Evolutionary conservation across 2,329 filamentous ascomycete species (phyloP).

Genomic region (Aspergillus luchuensis): DNA sequence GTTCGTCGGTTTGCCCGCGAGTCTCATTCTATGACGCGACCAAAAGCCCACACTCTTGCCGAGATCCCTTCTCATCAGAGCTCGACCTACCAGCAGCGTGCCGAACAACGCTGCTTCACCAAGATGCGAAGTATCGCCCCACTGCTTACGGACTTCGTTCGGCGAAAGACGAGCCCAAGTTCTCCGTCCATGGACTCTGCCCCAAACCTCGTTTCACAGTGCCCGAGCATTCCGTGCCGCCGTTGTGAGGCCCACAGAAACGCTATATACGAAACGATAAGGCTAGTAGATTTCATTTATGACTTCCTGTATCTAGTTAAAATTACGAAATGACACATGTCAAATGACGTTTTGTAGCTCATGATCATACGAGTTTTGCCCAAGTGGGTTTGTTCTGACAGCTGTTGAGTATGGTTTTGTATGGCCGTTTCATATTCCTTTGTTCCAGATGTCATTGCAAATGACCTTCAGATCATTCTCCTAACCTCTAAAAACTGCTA

Average conservation of each 20-base stretch:
- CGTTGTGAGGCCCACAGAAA: neutral
- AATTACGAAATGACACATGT: neutral
- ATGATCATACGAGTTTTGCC: neutral
- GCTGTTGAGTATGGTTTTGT: too few relatives aligned
- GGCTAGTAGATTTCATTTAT: slow-evolving; percentile 1
- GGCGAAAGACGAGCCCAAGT: neutral
- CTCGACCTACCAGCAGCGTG: neutral
- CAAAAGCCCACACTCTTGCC: too few relatives aligned
- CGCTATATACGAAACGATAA: neutral
- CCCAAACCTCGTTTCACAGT: neutral
- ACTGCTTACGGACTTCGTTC: neutral
- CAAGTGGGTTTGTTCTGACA: too few relatives aligned
- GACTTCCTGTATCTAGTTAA: slow-evolving; percentile 6
- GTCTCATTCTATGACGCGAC: neutral
- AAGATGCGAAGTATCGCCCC: neutral
- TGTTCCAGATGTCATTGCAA: too few relatives aligned
- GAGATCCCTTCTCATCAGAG: too few relatives aligned
- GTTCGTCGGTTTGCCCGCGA: neutral
- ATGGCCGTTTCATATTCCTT: too few relatives aligned
- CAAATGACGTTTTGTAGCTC: neutral
- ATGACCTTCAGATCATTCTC: too few relatives aligned
- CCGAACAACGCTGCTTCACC: neutral
- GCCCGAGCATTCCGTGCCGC: neutral
- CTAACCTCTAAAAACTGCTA: too few relatives aligned
- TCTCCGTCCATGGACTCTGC: neutral